These are phyloP conservation scores for Saccharum officinarum DNA, from an alignment of 176 grass and related monocot species.

Conservation along the genomic window DNA sequence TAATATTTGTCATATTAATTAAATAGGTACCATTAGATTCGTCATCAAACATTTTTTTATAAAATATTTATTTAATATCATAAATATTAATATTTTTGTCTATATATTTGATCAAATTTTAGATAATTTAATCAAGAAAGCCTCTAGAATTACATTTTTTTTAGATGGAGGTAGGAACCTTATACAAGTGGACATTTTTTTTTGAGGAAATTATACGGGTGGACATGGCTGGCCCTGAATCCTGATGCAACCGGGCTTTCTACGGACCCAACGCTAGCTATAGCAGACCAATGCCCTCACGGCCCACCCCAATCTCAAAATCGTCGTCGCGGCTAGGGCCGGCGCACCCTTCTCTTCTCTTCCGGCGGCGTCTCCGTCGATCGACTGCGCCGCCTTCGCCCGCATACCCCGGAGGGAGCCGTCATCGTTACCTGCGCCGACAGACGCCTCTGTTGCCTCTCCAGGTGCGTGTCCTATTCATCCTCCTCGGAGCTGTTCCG, in stretches of 20 bases:
- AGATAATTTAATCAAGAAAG: too few species aligned
- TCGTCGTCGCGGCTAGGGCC: constrained; percentile 8
- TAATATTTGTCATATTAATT: too few species aligned
- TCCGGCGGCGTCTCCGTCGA: not conserved
- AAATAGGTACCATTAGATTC: too few species aligned
- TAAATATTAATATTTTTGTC: too few species aligned
- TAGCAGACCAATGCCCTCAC: not conserved
- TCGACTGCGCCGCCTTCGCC: too few species aligned
- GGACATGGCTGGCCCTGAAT: not conserved
- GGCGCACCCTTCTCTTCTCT: not conserved
- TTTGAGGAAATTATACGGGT: too few species aligned
- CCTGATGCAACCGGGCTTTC: not conserved
- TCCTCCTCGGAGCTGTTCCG: not conserved
- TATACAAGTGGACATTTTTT: too few species aligned
- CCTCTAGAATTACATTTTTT: too few species aligned
- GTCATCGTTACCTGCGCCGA: not conserved
- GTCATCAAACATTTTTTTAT: too few species aligned
- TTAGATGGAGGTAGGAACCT: too few species aligned
- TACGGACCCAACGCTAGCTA: not conserved
- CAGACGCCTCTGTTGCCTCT: not conserved
- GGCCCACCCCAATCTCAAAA: not conserved
- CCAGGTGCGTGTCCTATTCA: constrained; percentile 14
- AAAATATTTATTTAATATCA: too few species aligned
- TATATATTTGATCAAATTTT: too few species aligned
- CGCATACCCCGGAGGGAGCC: not conserved